Conservation (phyloP, 2,329 filamentous ascomycete species). For the Fusarium kyushuense region DNA sequence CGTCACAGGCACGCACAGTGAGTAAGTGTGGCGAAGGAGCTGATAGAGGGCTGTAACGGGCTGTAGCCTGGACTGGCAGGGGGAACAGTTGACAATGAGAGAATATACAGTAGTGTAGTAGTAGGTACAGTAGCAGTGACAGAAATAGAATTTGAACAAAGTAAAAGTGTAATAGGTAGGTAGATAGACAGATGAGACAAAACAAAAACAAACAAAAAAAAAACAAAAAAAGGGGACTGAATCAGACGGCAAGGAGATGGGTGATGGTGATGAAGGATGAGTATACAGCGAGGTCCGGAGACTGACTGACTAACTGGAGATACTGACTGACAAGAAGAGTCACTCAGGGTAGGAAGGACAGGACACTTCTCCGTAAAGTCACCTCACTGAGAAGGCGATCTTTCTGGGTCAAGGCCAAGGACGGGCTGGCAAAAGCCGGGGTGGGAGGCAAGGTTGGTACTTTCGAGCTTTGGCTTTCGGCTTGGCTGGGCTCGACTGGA, state of each 20-base stretch:
- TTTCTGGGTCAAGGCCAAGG: conserved; percentile 32
- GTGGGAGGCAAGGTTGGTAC: conserved; percentile 43
- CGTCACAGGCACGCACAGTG: conserved; percentile 31
- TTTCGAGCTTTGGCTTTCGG: conserved; percentile 42
- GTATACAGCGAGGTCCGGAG: conserved; percentile 50
- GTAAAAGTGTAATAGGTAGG: conserved; percentile 11
- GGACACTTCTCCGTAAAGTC: conserved; percentile 41
- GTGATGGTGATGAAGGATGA: conserved; percentile 27
- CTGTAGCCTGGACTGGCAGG: conserved; percentile 44
- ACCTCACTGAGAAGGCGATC: conserved; percentile 43
- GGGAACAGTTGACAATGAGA: conserved; percentile 19
- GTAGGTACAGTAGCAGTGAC: conserved; percentile 4
- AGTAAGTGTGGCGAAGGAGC: conserved; percentile 46
- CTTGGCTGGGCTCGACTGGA: conserved; percentile 38
- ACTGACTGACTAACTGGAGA: conserved; percentile 5
- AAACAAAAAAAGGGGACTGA: conserved; percentile 15
- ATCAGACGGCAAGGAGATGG: conserved; percentile 30
- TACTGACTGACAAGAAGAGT: conserved; percentile 36
- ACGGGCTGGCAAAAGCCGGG: conserved; percentile 10
- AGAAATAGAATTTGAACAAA: conserved; percentile 31
- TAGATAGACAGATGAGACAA: conserved; percentile 19
- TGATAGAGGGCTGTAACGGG: conserved; percentile 39
- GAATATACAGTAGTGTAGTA: conserved; percentile 11
- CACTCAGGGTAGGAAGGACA: conserved; percentile 35
- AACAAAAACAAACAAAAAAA: too few species aligned